phyloP scores from a whole-genome alignment of 2,329 filamentous ascomycete genomes.

The Aspergillus tamarii region DNA sequence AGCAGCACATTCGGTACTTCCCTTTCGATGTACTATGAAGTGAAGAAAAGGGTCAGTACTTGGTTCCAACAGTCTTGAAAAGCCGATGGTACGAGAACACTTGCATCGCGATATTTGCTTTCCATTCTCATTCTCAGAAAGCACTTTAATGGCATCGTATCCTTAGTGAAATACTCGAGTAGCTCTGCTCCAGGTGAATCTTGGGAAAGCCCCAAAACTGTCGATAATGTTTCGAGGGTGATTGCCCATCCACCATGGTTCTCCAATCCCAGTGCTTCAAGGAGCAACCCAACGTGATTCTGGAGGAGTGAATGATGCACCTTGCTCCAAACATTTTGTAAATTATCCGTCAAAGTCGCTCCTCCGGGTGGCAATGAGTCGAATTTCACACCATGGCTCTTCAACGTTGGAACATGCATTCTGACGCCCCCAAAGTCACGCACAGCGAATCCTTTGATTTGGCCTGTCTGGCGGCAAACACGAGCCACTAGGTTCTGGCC shows the following conservation, averaged over 20 bases:
- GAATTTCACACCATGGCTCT: conserved; percentile 11
- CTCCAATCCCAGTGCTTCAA: conserved; percentile 17
- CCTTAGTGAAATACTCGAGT: conserved; percentile 18
- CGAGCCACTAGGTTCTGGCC: conserved; percentile 24
- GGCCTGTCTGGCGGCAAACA: conserved; percentile 16
- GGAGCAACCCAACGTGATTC: conserved; percentile 19
- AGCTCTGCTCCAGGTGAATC: conserved; percentile 4
- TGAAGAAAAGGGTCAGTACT: background rate
- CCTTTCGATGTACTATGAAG: background rate
- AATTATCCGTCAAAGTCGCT: conserved; percentile 14
- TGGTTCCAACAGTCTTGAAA: no score
- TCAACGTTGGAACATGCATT: conserved; percentile 20
- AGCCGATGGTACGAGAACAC: background rate
- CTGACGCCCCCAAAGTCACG: conserved; percentile 26
- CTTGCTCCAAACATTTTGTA: conserved; percentile 20
- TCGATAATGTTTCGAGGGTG: conserved; percentile 10
- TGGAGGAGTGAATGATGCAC: conserved; percentile 25
- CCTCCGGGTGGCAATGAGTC: conserved; percentile 11
- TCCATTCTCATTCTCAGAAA: conserved; percentile 26
- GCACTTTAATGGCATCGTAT: conserved; percentile 26
- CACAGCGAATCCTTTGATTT: conserved; percentile 24
- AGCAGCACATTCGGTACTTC: conserved; percentile 44
- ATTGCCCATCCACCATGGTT: conserved; percentile 21
- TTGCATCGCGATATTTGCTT: conserved; percentile 22
- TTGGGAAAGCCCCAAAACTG: conserved; percentile 3